A percentile compares a stretch with the other conserved stretches of the same genome.
Conservation (phyloP, 2,329 filamentous ascomycete species). For the Colletotrichum sp. region DNA sequence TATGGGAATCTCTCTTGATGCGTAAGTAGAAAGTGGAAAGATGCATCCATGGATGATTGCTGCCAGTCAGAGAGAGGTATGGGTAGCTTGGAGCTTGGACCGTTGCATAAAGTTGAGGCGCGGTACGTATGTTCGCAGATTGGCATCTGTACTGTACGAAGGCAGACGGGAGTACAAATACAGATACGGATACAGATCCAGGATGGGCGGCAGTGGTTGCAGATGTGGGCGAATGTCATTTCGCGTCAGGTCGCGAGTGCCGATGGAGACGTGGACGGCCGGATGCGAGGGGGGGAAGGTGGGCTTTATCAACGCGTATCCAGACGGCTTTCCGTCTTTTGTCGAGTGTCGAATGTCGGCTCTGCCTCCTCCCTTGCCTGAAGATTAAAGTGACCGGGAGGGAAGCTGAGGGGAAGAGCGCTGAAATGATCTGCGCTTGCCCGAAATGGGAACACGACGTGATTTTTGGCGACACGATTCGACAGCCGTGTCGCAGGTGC, state of each 20-base stretch:
- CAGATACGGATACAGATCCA: not conserved
- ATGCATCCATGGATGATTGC: not conserved
- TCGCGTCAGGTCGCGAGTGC: not conserved
- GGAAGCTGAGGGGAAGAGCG: not conserved
- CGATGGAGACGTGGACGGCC: not conserved
- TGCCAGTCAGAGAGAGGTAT: not conserved
- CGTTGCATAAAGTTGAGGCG: not conserved
- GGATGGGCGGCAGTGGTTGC: not conserved
- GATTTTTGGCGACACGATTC: not conserved
- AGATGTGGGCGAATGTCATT: not conserved
- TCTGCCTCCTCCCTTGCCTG: not conserved
- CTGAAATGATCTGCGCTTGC: not conserved
- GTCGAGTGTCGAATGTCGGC: not conserved
- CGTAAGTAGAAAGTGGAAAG: not conserved
- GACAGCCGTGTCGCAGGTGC: not conserved
- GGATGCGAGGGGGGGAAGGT: not conserved
- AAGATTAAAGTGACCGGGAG: not conserved
- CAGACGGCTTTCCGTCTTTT: not conserved
- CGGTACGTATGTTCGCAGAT: not conserved
- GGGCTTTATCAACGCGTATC: not conserved
- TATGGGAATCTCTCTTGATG: not conserved
- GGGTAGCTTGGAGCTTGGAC: not conserved
- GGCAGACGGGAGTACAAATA: not conserved
- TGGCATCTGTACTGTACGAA: not conserved
- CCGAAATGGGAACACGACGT: not conserved